Evolutionary conservation across 331 rosid species (phyloP).

Genomic region (Quercus phellos): DNA sequence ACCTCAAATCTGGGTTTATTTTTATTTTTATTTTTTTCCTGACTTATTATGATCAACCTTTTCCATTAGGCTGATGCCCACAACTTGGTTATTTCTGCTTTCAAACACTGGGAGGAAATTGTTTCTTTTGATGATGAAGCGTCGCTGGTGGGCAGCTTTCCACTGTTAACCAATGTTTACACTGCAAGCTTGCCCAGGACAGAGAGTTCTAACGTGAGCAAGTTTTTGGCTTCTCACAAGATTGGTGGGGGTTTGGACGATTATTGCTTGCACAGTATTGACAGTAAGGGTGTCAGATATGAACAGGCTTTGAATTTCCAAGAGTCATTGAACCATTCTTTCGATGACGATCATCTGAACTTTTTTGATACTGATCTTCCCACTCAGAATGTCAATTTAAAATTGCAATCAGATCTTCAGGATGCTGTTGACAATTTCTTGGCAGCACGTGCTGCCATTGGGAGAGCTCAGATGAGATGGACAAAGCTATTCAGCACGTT

Average conservation of each 20-base stretch:
- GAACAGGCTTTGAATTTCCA: constrained; percentile 59
- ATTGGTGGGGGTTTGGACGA: constrained; percentile 67
- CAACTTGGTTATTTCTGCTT: constrained; percentile 51
- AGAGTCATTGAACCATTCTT: constrained; percentile 52
- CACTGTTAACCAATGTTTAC: constrained; percentile 37
- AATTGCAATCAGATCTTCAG: constrained; percentile 44
- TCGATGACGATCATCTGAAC: constrained; percentile 64
- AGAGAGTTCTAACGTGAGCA: constrained; percentile 56
- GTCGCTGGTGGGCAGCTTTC: constrained; percentile 41
- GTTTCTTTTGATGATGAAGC: constrained; percentile 55
- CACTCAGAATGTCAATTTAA: constrained; percentile 35
- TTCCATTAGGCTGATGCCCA: constrained; percentile 70
- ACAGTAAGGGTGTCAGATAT: constrained; percentile 53
- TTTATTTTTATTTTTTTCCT: constrained; percentile 4
- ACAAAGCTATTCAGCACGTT: constrained; percentile 64
- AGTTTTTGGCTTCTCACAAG: constrained; percentile 54
- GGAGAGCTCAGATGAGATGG: constrained; percentile 49
- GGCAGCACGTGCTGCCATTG: constrained; percentile 31
- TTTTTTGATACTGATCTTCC: constrained; percentile 55
- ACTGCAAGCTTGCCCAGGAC: constrained; percentile 48
- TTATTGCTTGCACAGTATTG: constrained; percentile 50
- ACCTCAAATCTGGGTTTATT: constrained; percentile 6
- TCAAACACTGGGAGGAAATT: constrained; percentile 44
- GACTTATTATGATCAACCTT: constrained; percentile 19
- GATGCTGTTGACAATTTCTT: constrained; percentile 48